Evolutionary conservation across 208 protist genomes (phyloP).

Genomic region (Crithidia mellificae): DNA sequence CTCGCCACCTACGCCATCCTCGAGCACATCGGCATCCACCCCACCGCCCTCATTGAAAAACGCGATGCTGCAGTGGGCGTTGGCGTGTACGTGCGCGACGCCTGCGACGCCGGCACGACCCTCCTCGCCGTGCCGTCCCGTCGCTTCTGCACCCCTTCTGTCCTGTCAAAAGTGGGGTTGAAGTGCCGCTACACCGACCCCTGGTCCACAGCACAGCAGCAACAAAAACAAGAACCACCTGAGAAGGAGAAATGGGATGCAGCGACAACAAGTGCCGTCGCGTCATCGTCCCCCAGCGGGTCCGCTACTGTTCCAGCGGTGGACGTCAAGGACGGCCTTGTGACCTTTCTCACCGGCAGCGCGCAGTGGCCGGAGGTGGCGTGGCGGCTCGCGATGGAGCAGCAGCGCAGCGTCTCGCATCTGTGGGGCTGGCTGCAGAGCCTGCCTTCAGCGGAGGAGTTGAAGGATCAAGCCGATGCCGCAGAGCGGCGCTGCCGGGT

Average conservation of each 20-base stretch:
- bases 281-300: no score
- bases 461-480: constrained; percentile 38
- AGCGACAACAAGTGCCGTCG: no score
- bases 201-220: constrained; percentile 5
- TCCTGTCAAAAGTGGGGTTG: constrained; percentile 55
- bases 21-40: constrained; percentile 74
- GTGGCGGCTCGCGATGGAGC: constrained; percentile 80
- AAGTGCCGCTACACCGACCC: constrained; percentile 13
- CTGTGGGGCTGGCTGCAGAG: constrained; percentile 86
- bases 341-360: constrained; percentile 56
- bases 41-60: constrained; percentile 80
- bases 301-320: not conserved
- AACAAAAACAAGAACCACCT: no score
- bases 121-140: constrained; percentile 78
- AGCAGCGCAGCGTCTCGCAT: constrained; percentile 68
- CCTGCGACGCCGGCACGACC: constrained; percentile 78
- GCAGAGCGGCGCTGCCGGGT: constrained; percentile 60
- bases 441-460: constrained; percentile 46
- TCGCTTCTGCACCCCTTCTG: constrained; percentile 52
- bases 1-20: constrained; percentile 85
- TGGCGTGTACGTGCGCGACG: constrained; percentile 83
- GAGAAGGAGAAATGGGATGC: no score
- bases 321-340: constrained; percentile 34
- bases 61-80: constrained; percentile 69
- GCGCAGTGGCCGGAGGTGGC: constrained; percentile 70